Evolutionary conservation across 1,284 basidiomycete genomes (phyloP), one percentile per base, ranked within the genome.

Genomic region (Pisolithus thermaeus): DNA sequence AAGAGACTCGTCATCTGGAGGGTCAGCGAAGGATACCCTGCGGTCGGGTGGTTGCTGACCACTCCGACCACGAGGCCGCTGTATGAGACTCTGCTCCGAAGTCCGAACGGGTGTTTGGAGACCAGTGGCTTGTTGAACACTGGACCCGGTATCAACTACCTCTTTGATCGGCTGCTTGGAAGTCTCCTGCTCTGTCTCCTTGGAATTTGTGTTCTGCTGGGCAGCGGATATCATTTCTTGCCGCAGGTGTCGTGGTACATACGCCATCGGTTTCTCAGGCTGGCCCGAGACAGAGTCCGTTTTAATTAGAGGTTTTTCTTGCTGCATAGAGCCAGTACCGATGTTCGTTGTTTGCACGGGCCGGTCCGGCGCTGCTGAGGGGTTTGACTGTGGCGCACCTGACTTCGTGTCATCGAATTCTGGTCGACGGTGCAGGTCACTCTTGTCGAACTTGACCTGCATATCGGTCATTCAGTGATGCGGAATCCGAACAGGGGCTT

Each of bases 391-490:
- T 1, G 32, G 37, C 9, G 46, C 43, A 0, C 42, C 38, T 28
- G 56, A 56, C 28, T 45, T 72, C 35, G 62, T 61, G 25, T 80
- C 78, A 23, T 81, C 78, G 55, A 85, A 89, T 60, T 92, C 90
- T 12, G 90, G 84, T 16, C 87, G 77, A 46, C 92, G 81, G 66
- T 95, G 83, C 0, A 96, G 73, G 6, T 83, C 77, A 22, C 70
- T 74, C 50, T 78, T 76, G 62, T 94, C 84, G 56, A 95, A 83
- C 65, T 89, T 93, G n/a, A 79, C 74, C 90, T 90, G 53, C 12
- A 35, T 35, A 4, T 35, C 35, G 4, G 1, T 14, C 35, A n/a
- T 14, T 28, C 39, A 51, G 12, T 9, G 37, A 44, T 7, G 7
- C n/a, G 36, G 23, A 9, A 36, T 20, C 2, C 7, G 3, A 25